phyloP scores from a whole-genome alignment of 2,329 filamentous ascomycete genomes.

The Apiospora arundinis region DNA sequence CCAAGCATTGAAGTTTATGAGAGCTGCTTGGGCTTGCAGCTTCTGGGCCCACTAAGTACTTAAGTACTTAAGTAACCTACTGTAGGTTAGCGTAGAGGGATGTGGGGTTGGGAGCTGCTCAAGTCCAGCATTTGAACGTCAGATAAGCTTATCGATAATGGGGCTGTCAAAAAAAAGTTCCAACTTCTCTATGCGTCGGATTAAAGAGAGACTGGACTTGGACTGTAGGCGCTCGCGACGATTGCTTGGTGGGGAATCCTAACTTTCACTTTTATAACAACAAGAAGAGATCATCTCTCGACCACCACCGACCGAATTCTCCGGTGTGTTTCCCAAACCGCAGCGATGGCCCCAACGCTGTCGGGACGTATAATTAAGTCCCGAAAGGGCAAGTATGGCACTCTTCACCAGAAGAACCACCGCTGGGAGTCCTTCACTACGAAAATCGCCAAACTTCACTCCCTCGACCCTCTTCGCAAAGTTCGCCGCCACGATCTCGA shows the following conservation, averaged over 20 bases:
- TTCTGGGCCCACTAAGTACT: neutral
- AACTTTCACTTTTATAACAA: neutral
- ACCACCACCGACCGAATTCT: neutral
- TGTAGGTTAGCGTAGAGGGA: neutral
- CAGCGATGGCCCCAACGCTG: slow-evolving; percentile 65
- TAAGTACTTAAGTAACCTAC: neutral
- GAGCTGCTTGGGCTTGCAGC: neutral
- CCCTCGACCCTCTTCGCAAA: slow-evolving; percentile 88
- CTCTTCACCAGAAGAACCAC: slow-evolving; percentile 80
- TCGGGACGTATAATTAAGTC: slow-evolving; percentile 73
- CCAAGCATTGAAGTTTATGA: neutral
- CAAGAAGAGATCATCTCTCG: neutral
- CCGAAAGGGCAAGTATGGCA: slow-evolving; percentile 73
- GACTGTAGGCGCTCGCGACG: slow-evolving; percentile 6
- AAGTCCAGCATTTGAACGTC: neutral
- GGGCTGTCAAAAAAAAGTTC: slow-evolving; percentile 6
- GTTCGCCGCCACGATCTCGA: slow-evolving; percentile 86
- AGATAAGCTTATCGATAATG: slow-evolving; percentile 15
- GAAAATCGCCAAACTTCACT: slow-evolving; percentile 88
- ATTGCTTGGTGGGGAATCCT: slow-evolving; percentile 19
- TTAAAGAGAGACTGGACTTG: neutral
- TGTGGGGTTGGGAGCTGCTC: neutral
- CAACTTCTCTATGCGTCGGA: slow-evolving; percentile 7
- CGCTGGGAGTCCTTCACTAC: slow-evolving; percentile 90
- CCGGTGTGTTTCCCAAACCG: slow-evolving; percentile 31